A percentile compares a stretch with the other conserved stretches of the same genome.
Evolutionary conservation across 2,329 filamentous ascomycete species (phyloP).

Genomic region (Tolypocladium capitatum): DNA sequence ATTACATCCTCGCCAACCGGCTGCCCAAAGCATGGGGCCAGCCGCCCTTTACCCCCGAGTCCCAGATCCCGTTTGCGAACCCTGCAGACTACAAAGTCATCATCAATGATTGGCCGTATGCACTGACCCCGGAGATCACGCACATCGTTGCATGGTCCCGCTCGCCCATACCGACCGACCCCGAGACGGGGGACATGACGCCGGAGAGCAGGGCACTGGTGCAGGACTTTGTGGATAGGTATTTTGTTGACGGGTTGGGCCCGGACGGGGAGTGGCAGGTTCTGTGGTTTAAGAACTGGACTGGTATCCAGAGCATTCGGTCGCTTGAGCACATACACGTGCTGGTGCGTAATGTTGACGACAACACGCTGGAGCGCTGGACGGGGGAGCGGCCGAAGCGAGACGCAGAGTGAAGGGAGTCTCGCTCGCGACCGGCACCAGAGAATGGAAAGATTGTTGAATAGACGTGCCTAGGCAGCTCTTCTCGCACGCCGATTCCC

Average conservation of each 20-base stretch:
- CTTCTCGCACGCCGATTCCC: conserved; percentile 42
- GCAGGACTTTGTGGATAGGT: conserved; percentile 53
- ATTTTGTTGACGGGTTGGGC: conserved; percentile 50
- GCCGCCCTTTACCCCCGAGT: conserved; percentile 41
- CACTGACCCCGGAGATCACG: conserved; percentile 48
- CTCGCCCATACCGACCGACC: conserved; percentile 61
- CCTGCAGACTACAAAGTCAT: conserved; percentile 55
- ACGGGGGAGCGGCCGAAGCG: conserved; percentile 30
- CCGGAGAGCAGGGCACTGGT: conserved; percentile 50
- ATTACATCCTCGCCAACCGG: conserved; percentile 62
- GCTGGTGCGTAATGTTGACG: conserved; percentile 41
- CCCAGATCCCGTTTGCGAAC: conserved; percentile 36
- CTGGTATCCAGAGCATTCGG: conserved; percentile 73
- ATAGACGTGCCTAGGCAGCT: conserved; percentile 25
- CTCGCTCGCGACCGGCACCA: background rate
- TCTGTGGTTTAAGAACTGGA: conserved; percentile 94
- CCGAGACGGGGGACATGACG: conserved; percentile 59
- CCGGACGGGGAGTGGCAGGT: conserved; percentile 36
- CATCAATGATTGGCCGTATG: conserved; percentile 91
- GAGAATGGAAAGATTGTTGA: background rate
- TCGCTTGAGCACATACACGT: conserved; percentile 86
- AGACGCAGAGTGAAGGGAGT: conserved; percentile 7
- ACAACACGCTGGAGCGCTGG: conserved; percentile 40
- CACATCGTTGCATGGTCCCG: conserved; percentile 91
- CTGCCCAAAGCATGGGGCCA: conserved; percentile 53